Conservation (phyloP, 805 yeast species). For the Pichia deserticola region DNA sequence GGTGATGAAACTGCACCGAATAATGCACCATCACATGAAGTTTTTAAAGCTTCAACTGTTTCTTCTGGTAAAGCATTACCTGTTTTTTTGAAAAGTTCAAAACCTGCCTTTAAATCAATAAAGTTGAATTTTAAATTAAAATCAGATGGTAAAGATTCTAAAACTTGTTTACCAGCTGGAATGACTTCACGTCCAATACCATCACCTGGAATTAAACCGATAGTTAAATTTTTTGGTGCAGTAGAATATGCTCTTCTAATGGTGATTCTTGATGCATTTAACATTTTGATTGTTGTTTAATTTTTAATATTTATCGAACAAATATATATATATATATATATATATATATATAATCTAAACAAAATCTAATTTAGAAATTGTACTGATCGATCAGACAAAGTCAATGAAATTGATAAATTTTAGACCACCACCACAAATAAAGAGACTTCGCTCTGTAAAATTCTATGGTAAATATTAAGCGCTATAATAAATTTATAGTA, state of each 20-base stretch:
- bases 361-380: no score
- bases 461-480: no score
- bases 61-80: conserved; percentile 94
- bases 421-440: no score
- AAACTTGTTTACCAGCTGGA: conserved; percentile 87
- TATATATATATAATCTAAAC: no score
- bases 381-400: no score
- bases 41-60: conserved; percentile 70
- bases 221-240: conserved; percentile 41
- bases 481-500: no score
- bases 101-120: conserved; percentile 87
- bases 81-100: conserved; percentile 86
- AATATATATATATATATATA: no score
- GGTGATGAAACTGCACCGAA: conserved; percentile 98
- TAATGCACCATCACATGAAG: conserved; percentile 91
- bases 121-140: conserved; percentile 79
- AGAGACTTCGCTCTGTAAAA: no score
- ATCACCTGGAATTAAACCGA: conserved; percentile 90
- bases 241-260: conserved; percentile 25
- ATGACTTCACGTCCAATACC: conserved; percentile 98
- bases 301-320: no score
- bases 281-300: background rate
- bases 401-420: no score
- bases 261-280: background rate
- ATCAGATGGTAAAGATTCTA: conserved; percentile 73